Conservation (phyloP, 1,284 basidiomycete genomes). For the Blastosporella zonata region DNA sequence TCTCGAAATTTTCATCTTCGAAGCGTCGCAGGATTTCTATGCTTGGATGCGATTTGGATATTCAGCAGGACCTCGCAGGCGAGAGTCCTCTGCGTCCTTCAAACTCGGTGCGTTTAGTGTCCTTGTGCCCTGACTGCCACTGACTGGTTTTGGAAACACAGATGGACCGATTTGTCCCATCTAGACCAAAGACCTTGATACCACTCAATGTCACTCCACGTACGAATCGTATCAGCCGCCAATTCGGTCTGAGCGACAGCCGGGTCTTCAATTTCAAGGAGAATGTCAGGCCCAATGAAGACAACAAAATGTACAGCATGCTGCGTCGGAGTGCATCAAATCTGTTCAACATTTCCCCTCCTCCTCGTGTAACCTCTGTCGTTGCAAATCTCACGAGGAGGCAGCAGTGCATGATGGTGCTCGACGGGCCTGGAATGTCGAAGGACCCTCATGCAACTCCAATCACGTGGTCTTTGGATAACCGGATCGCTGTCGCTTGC, state of each 20-base stretch:
- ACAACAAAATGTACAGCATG: slow-evolving; percentile 28
- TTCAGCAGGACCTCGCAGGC: slow-evolving; percentile 4
- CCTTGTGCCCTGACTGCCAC: not conserved
- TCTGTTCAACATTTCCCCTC: slow-evolving; percentile 26
- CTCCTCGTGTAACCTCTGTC: slow-evolving; percentile 28
- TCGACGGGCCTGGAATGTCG: slow-evolving; percentile 37
- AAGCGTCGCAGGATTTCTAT: slow-evolving; percentile 19
- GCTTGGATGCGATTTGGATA: slow-evolving; percentile 14
- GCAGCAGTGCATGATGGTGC: slow-evolving; percentile 30
- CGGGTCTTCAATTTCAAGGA: slow-evolving; percentile 34
- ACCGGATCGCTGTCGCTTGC: slow-evolving; percentile 37
- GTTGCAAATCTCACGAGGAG: slow-evolving; percentile 33
- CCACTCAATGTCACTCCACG: slow-evolving; percentile 38
- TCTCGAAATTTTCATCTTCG: slow-evolving; percentile 17
- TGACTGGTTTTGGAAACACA: slow-evolving; percentile 13
- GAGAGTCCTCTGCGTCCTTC: slow-evolving; percentile 8
- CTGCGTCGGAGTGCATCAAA: slow-evolving; percentile 34
- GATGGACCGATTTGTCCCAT: slow-evolving; percentile 37
- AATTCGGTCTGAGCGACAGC: slow-evolving; percentile 34
- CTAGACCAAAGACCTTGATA: slow-evolving; percentile 31
- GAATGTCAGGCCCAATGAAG: slow-evolving; percentile 15
- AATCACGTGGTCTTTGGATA: slow-evolving; percentile 35
- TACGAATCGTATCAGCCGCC: slow-evolving; percentile 36
- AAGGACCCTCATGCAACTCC: slow-evolving; percentile 31
- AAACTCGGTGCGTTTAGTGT: slow-evolving; percentile 12